phyloP scores from a whole-genome alignment of 139 green algal species.

The Volvox africanus region DNA sequence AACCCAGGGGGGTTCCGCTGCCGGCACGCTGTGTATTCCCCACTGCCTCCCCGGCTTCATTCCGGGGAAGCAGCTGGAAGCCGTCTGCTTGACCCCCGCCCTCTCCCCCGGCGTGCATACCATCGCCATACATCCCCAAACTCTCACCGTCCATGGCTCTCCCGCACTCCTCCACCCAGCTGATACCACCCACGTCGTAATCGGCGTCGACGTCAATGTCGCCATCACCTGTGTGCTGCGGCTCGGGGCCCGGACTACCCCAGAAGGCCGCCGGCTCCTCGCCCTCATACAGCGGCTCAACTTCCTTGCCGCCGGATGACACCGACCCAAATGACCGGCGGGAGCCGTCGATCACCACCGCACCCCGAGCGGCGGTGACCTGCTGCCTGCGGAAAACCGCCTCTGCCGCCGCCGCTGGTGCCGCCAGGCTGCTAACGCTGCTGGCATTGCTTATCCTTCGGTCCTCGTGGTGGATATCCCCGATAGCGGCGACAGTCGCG shows the following conservation, averaged over 20 bases:
- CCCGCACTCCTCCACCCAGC: background rate
- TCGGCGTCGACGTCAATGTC: background rate
- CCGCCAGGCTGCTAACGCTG: background rate
- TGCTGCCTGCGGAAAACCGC: background rate
- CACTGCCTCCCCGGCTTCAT: background rate
- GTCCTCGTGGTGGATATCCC: too few relatives aligned
- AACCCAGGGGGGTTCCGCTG: background rate
- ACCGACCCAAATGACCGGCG: background rate
- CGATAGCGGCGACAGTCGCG: too few relatives aligned
- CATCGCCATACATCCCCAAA: background rate
- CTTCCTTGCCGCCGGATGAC: background rate
- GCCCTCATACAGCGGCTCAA: constrained; percentile 6
- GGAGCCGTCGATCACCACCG: background rate
- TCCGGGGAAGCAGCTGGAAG: too few relatives aligned
- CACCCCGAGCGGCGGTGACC: too few relatives aligned
- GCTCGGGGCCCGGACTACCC: background rate
- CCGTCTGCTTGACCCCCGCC: background rate
- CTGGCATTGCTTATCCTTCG: background rate
- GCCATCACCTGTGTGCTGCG: background rate
- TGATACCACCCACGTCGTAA: background rate
- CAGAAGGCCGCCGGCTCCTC: background rate
- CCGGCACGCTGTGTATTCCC: background rate
- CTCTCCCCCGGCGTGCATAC: too few relatives aligned
- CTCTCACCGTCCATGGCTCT: background rate
- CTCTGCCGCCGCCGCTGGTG: background rate